Conservation (phyloP, 2,329 filamentous ascomycete species). For the Rosellinia necatrix region DNA sequence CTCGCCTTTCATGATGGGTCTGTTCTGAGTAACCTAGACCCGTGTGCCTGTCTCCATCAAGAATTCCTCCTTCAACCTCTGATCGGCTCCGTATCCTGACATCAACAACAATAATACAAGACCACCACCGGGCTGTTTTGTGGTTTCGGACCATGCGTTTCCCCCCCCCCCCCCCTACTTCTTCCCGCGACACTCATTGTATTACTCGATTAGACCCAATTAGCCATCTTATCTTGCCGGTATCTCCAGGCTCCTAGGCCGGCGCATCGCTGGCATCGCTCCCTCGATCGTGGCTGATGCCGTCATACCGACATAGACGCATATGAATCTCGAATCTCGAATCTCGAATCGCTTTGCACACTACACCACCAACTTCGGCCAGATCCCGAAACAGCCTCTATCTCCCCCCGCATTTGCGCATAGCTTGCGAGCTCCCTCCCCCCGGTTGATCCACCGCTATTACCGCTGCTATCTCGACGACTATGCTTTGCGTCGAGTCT, state of each 20-base stretch:
- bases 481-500: slow-evolving; percentile 14
- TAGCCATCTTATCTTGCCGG: background rate
- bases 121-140: background rate
- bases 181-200: background rate
- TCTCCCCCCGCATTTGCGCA: background rate
- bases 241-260: background rate
- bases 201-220: background rate
- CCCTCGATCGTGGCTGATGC: slow-evolving; percentile 19
- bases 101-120: slow-evolving; percentile 11
- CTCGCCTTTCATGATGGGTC: too few species aligned
- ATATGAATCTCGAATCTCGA: background rate
- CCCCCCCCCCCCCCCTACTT: background rate
- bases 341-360: background rate
- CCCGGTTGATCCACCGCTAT: background rate
- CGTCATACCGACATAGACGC: slow-evolving; percentile 9
- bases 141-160: background rate
- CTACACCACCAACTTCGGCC: background rate
- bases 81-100: background rate
- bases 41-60: background rate
- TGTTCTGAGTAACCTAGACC: too few species aligned
- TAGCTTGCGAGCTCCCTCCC: slow-evolving; percentile 3
- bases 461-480: background rate
- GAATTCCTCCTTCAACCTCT: slow-evolving; percentile 1
- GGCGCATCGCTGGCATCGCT: slow-evolving; percentile 1
- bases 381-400: slow-evolving; percentile 7